These are phyloP conservation scores for Penicillium rolfsii DNA, from an alignment of 2,329 filamentous ascomycete species.

Conservation along the genomic window DNA sequence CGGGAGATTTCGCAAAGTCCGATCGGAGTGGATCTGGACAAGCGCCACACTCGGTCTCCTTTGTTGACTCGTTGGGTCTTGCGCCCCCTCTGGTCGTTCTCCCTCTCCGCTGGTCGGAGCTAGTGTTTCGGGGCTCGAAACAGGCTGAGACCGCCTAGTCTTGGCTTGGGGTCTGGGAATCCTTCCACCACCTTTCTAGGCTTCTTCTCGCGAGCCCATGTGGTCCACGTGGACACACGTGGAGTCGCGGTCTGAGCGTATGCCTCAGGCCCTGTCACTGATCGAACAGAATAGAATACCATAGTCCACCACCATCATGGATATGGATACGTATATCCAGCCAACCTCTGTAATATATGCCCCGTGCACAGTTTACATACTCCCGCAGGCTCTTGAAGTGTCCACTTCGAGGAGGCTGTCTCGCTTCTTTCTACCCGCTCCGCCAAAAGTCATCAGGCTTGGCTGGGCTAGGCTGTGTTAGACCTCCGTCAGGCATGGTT, in stretches of 20 bases:
- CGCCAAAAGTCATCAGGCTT: neutral
- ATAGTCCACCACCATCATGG: neutral
- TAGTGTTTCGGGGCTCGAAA: conserved; percentile 17
- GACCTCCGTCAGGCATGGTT: neutral
- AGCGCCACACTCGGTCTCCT: conserved; percentile 6
- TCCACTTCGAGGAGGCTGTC: neutral
- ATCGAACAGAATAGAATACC: neutral
- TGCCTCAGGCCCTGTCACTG: conserved; percentile 4
- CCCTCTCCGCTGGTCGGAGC: conserved; percentile 5
- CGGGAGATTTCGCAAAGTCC: conserved; percentile 10
- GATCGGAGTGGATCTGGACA: conserved; percentile 10
- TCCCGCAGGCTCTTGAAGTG: neutral
- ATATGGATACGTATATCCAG: neutral
- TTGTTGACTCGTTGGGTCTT: neutral
- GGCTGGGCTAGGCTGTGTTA: neutral
- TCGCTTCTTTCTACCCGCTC: conserved; percentile 18
- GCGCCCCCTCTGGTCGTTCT: neutral
- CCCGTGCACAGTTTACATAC: neutral
- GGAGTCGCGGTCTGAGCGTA: conserved; percentile 27
- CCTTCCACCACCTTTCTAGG: conserved; percentile 35
- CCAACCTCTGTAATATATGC: conserved; percentile 1
- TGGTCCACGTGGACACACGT: conserved; percentile 43
- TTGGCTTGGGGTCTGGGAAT: conserved; percentile 2
- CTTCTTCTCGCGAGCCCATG: conserved; percentile 36
- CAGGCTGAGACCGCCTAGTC: conserved; percentile 6